Conservation (phyloP, 306 rosid genomes). For the Quercus robur region DNA sequence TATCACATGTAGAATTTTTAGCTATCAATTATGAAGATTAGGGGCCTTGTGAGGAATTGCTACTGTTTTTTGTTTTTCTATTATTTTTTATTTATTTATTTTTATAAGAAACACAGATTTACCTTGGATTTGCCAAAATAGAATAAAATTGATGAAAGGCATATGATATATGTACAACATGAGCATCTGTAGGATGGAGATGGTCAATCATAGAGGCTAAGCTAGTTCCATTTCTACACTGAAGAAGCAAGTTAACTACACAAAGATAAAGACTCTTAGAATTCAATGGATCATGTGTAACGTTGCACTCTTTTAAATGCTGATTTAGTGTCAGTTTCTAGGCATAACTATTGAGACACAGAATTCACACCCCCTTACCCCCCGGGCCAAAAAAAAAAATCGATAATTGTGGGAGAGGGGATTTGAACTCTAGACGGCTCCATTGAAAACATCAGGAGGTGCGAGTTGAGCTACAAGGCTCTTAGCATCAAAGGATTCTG, state of each 20-base stretch:
- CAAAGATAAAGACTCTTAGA: not conserved
- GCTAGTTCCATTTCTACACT: slow-evolving; percentile 9
- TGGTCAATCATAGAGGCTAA: not conserved
- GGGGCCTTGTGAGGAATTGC: not conserved
- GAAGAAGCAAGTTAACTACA: slow-evolving; percentile 7
- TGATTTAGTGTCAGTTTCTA: slow-evolving; percentile 3
- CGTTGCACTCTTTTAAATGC: not conserved
- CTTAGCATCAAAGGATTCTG: not conserved
- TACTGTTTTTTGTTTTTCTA: not conserved
- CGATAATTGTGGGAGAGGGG: no score
- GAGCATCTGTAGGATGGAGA: not conserved
- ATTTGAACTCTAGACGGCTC: no score
- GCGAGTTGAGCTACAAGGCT: no score
- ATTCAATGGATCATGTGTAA: slow-evolving; percentile 1
- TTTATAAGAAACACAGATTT: not conserved
- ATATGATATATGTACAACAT: not conserved
- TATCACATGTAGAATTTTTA: not conserved
- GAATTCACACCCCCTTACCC: no score
- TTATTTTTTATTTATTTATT: no score
- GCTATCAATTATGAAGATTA: not conserved
- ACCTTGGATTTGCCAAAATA: not conserved
- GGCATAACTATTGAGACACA: slow-evolving; percentile 4
- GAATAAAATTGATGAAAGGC: not conserved
- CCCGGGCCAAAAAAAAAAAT: no score
- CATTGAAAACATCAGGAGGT: no score